Evolutionary conservation across 2,329 filamentous ascomycete species (phyloP).

Genomic region (Fusarium begoniae): DNA sequence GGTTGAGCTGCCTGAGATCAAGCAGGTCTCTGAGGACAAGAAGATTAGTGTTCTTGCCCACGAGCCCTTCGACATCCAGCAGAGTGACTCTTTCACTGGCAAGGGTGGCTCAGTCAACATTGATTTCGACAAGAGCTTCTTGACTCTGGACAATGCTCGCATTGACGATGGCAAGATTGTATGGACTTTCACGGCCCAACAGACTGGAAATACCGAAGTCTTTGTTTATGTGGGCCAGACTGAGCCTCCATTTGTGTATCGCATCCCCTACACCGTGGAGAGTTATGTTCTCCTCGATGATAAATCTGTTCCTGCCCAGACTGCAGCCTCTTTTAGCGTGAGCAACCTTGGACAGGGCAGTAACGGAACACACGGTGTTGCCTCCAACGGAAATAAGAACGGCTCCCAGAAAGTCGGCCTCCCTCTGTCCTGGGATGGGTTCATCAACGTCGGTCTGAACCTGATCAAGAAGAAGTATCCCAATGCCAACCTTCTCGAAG

Average conservation of each 20-base stretch:
- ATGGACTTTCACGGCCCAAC: constrained; percentile 1
- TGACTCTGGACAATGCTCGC: background rate
- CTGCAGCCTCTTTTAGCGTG: background rate
- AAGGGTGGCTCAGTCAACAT: constrained; percentile 8
- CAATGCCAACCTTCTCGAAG: constrained; percentile 11
- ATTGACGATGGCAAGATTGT: constrained; percentile 10
- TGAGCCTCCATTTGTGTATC: constrained; percentile 53
- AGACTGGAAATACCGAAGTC: constrained; percentile 4
- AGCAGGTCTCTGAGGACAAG: background rate
- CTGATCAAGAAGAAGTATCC: constrained; percentile 9
- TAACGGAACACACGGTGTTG: background rate
- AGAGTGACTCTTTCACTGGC: constrained; percentile 7
- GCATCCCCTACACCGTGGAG: constrained; percentile 22
- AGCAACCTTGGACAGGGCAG: background rate
- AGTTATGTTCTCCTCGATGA: background rate
- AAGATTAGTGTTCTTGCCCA: background rate
- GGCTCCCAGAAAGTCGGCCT: background rate
- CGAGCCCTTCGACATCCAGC: constrained; percentile 5
- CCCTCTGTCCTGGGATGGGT: constrained; percentile 18
- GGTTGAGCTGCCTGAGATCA: constrained; percentile 1
- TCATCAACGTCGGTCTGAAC: constrained; percentile 20
- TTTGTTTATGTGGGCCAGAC: constrained; percentile 48
- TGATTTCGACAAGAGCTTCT: constrained; percentile 3
- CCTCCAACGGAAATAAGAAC: background rate
- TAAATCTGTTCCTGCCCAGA: background rate